Evolutionary conservation across 495 filamentous ascomycete genomes (phyloP).

Genomic region (Trichoderma asperelloides): DNA sequence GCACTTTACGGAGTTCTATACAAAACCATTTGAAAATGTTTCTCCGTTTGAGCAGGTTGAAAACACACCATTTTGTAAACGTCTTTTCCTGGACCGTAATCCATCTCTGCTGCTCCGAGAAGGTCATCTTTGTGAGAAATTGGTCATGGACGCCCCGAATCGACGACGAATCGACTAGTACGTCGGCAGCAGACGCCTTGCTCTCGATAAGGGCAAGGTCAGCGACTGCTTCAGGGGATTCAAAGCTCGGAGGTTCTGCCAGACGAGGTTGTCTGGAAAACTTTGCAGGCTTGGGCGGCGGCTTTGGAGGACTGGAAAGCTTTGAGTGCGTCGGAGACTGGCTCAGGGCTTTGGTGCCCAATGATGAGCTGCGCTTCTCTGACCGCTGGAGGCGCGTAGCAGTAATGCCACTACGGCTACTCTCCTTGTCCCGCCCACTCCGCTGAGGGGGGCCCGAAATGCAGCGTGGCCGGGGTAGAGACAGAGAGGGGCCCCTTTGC

Average conservation of each 20-base stretch:
- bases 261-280: constrained; percentile 1
- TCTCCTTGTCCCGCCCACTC: constrained; percentile 5
- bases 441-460: neutral
- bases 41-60: neutral
- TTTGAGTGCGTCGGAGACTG: constrained; percentile 3
- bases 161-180: neutral
- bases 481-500: neutral
- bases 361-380: constrained; percentile 6
- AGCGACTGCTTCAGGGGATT: neutral
- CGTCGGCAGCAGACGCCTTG: neutral
- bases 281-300: constrained; percentile 4
- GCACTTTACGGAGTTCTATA: constrained; percentile 9
- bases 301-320: constrained; percentile 3
- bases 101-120: constrained; percentile 72
- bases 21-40: neutral
- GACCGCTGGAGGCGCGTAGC: constrained; percentile 4
- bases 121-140: constrained; percentile 42
- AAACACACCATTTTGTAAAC: constrained; percentile 88
- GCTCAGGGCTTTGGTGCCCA: neutral
- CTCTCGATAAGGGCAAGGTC: neutral
- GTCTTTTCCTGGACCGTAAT: constrained; percentile 97
- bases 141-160: constrained; percentile 20
- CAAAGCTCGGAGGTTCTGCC: neutral
- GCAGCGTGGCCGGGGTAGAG: constrained; percentile 2
- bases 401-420: neutral